Conservation (phyloP, 768 basidiomycete genomes). For the Rhodotorula babjevae region DNA sequence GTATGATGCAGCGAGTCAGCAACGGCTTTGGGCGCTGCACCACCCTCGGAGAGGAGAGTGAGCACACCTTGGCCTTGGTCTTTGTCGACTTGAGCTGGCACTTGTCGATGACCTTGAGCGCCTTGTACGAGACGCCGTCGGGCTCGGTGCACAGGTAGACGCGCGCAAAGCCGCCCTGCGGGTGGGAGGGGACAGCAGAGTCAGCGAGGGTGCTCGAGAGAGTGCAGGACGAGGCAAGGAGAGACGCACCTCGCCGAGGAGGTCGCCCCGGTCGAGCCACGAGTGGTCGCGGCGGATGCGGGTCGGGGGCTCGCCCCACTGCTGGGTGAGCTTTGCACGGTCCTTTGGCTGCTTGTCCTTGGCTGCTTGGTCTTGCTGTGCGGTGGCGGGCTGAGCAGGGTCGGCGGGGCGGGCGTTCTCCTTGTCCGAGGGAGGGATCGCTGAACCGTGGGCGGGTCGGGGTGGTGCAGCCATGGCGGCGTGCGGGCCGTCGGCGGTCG, state of each 20-base stretch:
- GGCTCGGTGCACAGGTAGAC: constrained; percentile 87
- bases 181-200: neutral
- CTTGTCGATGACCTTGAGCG: constrained; percentile 95
- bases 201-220: neutral
- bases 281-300: constrained; percentile 29
- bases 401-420: neutral
- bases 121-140: constrained; percentile 57
- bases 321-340: constrained; percentile 38
- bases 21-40: no score
- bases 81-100: constrained; percentile 87
- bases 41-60: neutral
- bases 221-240: neutral
- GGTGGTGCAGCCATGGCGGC: neutral
- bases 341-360: neutral
- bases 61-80: constrained; percentile 83
- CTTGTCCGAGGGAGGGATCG: neutral
- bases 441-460: neutral
- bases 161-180: constrained; percentile 83
- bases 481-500: neutral
- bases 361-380: constrained; percentile 3
- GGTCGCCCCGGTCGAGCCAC: constrained; percentile 36
- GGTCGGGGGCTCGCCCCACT: constrained; percentile 39
- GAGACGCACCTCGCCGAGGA: constrained; percentile 40
- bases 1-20: constrained; percentile 5
- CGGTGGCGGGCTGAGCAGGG: neutral